Evolutionary conservation across 1,139 yeast species (phyloP).

Genomic region (Taphrina pruni): DNA sequence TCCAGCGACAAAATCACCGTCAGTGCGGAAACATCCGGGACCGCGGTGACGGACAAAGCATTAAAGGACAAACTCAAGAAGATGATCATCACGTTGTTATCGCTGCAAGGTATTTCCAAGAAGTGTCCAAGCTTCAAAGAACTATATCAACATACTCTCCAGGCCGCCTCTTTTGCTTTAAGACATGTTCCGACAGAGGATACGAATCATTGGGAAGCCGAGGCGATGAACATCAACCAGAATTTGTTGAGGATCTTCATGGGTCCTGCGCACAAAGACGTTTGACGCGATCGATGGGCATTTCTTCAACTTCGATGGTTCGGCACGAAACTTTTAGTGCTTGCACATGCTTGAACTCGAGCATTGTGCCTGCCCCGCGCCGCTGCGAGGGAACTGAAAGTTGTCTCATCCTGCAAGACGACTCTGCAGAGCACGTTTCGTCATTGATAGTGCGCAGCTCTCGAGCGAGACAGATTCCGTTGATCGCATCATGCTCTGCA

Average conservation of each 20-base stretch:
- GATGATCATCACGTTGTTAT: conserved; percentile 23
- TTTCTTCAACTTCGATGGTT: background rate
- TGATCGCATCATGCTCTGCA: conserved; percentile 47
- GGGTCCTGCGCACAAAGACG: background rate
- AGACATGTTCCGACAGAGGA: conserved; percentile 1
- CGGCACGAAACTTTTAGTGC: background rate
- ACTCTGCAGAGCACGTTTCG: conserved; percentile 12
- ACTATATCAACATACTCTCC: conserved; percentile 32
- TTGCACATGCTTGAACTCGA: no score
- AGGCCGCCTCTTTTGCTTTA: conserved; percentile 34
- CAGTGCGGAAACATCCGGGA: background rate
- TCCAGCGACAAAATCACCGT: background rate
- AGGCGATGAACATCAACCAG: conserved; percentile 16
- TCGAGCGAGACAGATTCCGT: background rate
- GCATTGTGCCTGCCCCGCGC: no score
- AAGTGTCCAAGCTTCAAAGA: conserved; percentile 16
- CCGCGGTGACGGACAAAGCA: background rate
- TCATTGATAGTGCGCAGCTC: conserved; percentile 22
- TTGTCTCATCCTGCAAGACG: background rate
- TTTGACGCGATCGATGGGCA: background rate
- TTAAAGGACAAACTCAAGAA: conserved; percentile 32
- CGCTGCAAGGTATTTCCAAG: conserved; percentile 24
- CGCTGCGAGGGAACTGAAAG: no score
- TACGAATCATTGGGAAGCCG: conserved; percentile 4
- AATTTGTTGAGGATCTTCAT: conserved; percentile 9